phyloP scores from a whole-genome alignment of 495 filamentous ascomycete species.

The Pseudomonodictys pantanalensis region DNA sequence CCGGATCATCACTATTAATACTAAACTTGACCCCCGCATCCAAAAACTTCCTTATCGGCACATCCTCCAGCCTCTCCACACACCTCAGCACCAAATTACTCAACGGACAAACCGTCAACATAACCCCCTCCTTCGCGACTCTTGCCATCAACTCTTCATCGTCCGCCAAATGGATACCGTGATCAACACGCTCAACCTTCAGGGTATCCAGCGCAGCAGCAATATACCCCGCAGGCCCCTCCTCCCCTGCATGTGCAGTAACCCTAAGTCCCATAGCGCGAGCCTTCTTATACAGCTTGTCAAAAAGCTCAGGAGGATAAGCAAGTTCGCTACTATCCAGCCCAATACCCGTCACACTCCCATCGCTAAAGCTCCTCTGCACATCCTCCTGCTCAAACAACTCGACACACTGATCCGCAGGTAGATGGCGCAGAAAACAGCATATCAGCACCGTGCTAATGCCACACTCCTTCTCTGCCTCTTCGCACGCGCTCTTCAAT shows the following conservation, averaged over 20 bases:
- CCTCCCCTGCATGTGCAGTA: constrained; percentile 74
- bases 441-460: constrained; percentile 62
- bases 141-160: constrained; percentile 57
- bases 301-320: constrained; percentile 63
- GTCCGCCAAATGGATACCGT: constrained; percentile 65
- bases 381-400: constrained; percentile 51
- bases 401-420: constrained; percentile 50
- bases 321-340: constrained; percentile 64
- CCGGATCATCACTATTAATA: constrained; percentile 61
- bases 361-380: constrained; percentile 51
- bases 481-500: constrained; percentile 55
- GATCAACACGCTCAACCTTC: constrained; percentile 63
- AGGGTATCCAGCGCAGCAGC: constrained; percentile 58
- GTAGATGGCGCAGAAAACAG: constrained; percentile 68
- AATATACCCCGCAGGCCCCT: constrained; percentile 68
- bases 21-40: constrained; percentile 53
- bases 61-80: constrained; percentile 53
- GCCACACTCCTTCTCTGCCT: constrained; percentile 61
- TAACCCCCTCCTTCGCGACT: constrained; percentile 52
- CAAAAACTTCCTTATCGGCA: constrained; percentile 64
- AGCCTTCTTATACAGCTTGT: constrained; percentile 57
- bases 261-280: constrained; percentile 50
- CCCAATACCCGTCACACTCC: constrained; percentile 60
- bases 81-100: constrained; percentile 68
- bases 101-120: constrained; percentile 70